A percentile compares a stretch with the other conserved stretches of the same genome.
Conservation (phyloP, 768 basidiomycete species). For the Russula griseocarnosa region DNA sequence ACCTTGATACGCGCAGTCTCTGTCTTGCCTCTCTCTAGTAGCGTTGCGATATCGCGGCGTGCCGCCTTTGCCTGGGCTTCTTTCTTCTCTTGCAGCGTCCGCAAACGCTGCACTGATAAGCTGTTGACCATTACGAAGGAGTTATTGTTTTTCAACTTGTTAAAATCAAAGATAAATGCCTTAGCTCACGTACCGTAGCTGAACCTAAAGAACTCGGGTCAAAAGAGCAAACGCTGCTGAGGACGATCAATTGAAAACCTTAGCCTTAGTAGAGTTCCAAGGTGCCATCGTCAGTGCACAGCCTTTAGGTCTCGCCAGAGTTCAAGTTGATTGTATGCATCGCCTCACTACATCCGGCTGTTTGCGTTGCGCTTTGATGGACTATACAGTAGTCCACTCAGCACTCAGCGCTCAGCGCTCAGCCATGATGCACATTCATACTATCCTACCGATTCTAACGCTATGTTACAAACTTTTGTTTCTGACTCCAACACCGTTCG, state of each 20-base stretch:
- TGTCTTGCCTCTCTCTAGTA: conserved; percentile 72
- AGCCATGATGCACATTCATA: background rate
- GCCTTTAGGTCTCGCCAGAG: no score
- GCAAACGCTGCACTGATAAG: conserved; percentile 78
- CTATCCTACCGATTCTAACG: background rate
- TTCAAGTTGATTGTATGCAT: background rate
- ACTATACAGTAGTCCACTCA: background rate
- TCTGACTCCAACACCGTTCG: background rate
- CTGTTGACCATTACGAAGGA: conserved; percentile 37
- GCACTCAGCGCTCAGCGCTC: no score
- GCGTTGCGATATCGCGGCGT: conserved; percentile 74
- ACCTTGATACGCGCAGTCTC: conserved; percentile 85
- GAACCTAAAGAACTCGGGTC: conserved; percentile 38
- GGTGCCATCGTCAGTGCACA: conserved; percentile 39
- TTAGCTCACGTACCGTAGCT: conserved; percentile 41
- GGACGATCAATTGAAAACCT: conserved; percentile 36
- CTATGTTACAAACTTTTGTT: background rate
- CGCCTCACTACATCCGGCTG: conserved; percentile 6
- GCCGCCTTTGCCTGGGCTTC: conserved; percentile 72
- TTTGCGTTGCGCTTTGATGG: conserved; percentile 10
- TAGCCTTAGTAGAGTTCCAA: conserved; percentile 63
- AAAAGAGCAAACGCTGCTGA: background rate
- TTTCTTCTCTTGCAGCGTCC: conserved; percentile 89
- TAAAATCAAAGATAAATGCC: background rate
- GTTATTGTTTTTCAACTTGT: background rate